These are phyloP conservation scores for Botryococcus braunii DNA, from an alignment of 163 green algal genomes.

Conservation along the genomic window DNA sequence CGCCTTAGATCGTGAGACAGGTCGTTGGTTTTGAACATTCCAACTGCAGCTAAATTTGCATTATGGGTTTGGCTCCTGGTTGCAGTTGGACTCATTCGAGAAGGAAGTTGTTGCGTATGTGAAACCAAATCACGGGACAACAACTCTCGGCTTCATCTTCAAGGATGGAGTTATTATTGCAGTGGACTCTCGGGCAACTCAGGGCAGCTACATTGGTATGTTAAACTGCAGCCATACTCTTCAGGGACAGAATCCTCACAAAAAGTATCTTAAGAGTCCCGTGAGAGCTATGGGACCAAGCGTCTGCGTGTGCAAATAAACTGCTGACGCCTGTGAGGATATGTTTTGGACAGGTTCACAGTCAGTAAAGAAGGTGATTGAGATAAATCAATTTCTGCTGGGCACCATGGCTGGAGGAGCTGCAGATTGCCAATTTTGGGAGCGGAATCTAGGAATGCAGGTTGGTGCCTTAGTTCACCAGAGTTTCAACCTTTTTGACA, in stretches of 20 bases:
- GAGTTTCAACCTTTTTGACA: too few relatives aligned
- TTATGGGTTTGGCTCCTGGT: not conserved
- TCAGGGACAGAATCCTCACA: too few relatives aligned
- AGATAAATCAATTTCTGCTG: conserved; percentile 98
- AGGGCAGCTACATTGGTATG: conserved; percentile 94
- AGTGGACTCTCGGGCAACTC: conserved; percentile 92
- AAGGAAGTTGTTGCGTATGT: conserved; percentile 87
- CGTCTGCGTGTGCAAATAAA: too few relatives aligned
- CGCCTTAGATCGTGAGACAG: not conserved
- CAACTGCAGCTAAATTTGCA: not conserved
- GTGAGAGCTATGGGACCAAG: too few relatives aligned
- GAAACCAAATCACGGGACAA: conserved; percentile 96
- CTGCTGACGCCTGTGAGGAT: too few relatives aligned
- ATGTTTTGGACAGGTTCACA: conserved; percentile 73
- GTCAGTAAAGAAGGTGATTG: conserved; percentile 98
- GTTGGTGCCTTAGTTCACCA: too few relatives aligned
- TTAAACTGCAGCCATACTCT: too few relatives aligned
- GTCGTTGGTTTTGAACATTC: not conserved
- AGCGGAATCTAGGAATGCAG: conserved; percentile 86
- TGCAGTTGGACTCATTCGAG: conserved; percentile 91
- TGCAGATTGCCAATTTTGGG: conserved; percentile 99
- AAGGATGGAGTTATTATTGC: conserved; percentile 93
- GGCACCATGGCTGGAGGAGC: conserved; percentile 99
- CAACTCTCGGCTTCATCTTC: conserved; percentile 98
- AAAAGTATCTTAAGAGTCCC: too few relatives aligned